Base-by-base conservation (phyloP, 2,329 filamentous ascomycete genomes). In the Microascus cirrosus region DNA sequence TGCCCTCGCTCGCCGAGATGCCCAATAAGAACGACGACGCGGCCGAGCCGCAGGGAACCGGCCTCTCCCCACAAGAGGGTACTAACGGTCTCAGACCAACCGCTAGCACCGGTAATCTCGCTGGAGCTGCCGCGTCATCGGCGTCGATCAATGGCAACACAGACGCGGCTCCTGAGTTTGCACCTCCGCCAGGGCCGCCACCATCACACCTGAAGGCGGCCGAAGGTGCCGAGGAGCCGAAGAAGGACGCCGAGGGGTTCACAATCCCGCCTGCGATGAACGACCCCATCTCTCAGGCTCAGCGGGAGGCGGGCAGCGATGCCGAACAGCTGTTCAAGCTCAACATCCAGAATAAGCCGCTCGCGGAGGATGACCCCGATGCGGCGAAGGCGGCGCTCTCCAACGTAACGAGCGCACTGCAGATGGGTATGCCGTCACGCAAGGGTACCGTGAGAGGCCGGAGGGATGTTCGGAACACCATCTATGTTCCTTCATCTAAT, bases 381-480 rank as follows among this genome's bases (percentile, higher is more conserved):
- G 89, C 85, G 53, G 84, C 86, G 66, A 77, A 85, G 65, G 87
- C 86, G 22, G 89, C 89, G 2, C 72, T 93, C 55, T 86, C 87
- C 2, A 91, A 81, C 65, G 85, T 94, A 54, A 85, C 86, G 34
- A 90, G 85, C 65, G 87, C 86, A 2, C 74, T 95, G 42, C 75
- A 77, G 42, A 72, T 78, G 65, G 77, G 83, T 28, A 80, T 84
- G 58, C 84, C 90, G 22, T 81, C 82, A 59, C 82, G 87, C 28
- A 87, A 84, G 65, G 87, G 89, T 53, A 96, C 91, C 15, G 77
- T 95, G 18, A 83, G 94, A 63, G 94, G 94, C 56, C 87, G 94
- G 60, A 83, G 94, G 67, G 93, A 97, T 69, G 90, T 95, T 61
- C 84, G 93, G 60, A 95, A 95, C 71, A 96, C 92, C 1, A 85